Conservation (phyloP, 2,329 filamentous ascomycete genomes). For the Pseudofabraea citricarpa region DNA sequence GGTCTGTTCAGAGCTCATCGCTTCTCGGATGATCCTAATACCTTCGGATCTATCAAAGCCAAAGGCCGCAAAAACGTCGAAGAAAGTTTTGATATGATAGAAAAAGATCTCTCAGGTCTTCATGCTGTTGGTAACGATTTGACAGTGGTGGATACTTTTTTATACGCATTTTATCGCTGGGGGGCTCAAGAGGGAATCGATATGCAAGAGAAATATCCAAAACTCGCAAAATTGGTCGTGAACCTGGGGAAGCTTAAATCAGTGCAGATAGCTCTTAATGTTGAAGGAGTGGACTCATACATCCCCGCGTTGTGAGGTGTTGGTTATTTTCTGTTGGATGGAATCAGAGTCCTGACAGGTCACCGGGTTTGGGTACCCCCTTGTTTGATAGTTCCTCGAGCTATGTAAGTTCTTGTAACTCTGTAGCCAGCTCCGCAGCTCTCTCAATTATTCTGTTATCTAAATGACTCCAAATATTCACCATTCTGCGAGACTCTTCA, state of each 20-base stretch:
- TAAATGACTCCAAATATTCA: no score
- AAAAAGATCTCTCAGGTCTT: constrained; percentile 17
- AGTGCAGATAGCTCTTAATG: constrained; percentile 5
- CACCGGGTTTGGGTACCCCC: no score
- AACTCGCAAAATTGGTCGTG: constrained; percentile 12
- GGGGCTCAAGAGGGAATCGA: constrained; percentile 13
- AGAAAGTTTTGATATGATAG: constrained; percentile 21
- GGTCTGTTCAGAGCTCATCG: constrained; percentile 21
- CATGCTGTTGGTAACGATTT: constrained; percentile 25
- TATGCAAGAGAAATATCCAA: constrained; percentile 17
- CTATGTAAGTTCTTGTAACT: no score
- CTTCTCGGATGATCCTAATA: constrained; percentile 19
- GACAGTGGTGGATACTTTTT: constrained; percentile 30
- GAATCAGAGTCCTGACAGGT: no score
- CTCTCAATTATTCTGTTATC: no score
- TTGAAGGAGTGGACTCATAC: constrained; percentile 9
- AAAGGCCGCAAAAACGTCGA: constrained; percentile 19
- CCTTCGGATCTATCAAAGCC: constrained; percentile 13
- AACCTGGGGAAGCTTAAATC: constrained; percentile 9
- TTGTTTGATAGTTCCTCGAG: no score
- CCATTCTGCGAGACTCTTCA: no score
- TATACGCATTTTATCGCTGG: constrained; percentile 31
- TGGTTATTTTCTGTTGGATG: no score
- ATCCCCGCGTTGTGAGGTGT: no score
- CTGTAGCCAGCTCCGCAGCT: no score